Percentiles rank a stretch among this genome's conserved stretches.
Evolutionary conservation across 2,329 filamentous ascomycete species (phyloP).

Genomic region (Fusarium subtropicale): DNA sequence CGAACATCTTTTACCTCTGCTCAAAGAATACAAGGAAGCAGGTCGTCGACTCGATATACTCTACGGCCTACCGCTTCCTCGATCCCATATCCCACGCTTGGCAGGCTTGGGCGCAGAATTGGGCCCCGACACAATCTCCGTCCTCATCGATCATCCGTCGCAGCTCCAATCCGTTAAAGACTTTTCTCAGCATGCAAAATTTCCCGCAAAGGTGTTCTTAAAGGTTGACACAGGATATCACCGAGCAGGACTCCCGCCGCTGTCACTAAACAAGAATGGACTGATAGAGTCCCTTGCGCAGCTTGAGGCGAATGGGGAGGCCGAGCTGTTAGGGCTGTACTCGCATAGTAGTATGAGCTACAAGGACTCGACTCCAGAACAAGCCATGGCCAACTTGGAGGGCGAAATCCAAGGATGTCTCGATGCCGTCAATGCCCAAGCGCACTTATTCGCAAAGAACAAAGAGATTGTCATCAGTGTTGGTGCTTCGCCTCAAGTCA

Average conservation of each 20-base stretch:
- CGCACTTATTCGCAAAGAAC: constrained; percentile 14
- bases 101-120: constrained; percentile 59
- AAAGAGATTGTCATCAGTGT: constrained; percentile 48
- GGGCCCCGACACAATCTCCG: constrained; percentile 59
- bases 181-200: constrained; percentile 48
- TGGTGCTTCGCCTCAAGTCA: constrained; percentile 51
- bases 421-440: constrained; percentile 35
- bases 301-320: constrained; percentile 32
- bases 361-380: constrained; percentile 39
- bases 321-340: constrained; percentile 46
- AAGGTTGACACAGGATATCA: constrained; percentile 75
- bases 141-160: constrained; percentile 68
- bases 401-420: constrained; percentile 50
- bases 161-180: constrained; percentile 55
- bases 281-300: constrained; percentile 54
- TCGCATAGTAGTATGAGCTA: constrained; percentile 53
- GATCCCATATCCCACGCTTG: constrained; percentile 64
- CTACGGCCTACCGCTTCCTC: constrained; percentile 70
- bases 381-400: constrained; percentile 49
- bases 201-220: constrained; percentile 60
- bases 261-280: constrained; percentile 52
- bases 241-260: constrained; percentile 66
- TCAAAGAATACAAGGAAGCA: constrained; percentile 54
- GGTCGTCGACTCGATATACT: constrained; percentile 56
- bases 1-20: constrained; percentile 63